Percentiles rank a stretch among this genome's conserved stretches.
phyloP scores from a whole-genome alignment of 164 flowering plant genomes.

The Paratinospora sagittata region DNA sequence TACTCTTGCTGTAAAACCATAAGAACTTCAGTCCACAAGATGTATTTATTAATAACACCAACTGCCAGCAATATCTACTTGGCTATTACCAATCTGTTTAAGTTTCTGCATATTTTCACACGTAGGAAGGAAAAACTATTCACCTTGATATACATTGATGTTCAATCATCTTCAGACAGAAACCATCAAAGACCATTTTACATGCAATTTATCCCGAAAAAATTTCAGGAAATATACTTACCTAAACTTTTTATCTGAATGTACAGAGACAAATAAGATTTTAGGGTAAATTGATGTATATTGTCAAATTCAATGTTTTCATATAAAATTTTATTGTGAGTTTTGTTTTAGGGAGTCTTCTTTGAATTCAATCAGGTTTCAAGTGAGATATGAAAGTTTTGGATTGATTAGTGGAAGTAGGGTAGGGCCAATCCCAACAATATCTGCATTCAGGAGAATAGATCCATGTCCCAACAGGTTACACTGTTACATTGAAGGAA shows the following conservation, averaged over 20 bases:
- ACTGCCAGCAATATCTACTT: not conserved
- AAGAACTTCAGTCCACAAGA: conserved; percentile 12
- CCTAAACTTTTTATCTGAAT: not conserved
- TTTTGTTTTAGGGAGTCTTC: too few species aligned
- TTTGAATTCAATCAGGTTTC: too few species aligned
- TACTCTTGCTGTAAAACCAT: conserved; percentile 76
- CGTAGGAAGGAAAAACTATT: not conserved
- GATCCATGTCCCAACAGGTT: too few species aligned
- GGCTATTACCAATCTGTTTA: not conserved
- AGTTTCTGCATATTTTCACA: not conserved
- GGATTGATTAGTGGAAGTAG: too few species aligned
- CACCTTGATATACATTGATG: not conserved
- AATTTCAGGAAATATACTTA: not conserved
- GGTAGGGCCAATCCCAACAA: too few species aligned
- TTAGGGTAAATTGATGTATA: too few species aligned
- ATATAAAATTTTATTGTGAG: too few species aligned
- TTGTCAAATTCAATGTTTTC: too few species aligned
- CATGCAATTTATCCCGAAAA: not conserved
- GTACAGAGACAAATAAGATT: too few species aligned
- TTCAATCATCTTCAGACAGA: not conserved
- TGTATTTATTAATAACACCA: not conserved
- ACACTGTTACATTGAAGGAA: too few species aligned
- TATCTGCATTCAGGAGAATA: too few species aligned
- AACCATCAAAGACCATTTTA: not conserved
- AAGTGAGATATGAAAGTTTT: too few species aligned